Evolutionary conservation across 176 grass and related monocot genomes (phyloP).

Genomic region (Triticum timopheevii): DNA sequence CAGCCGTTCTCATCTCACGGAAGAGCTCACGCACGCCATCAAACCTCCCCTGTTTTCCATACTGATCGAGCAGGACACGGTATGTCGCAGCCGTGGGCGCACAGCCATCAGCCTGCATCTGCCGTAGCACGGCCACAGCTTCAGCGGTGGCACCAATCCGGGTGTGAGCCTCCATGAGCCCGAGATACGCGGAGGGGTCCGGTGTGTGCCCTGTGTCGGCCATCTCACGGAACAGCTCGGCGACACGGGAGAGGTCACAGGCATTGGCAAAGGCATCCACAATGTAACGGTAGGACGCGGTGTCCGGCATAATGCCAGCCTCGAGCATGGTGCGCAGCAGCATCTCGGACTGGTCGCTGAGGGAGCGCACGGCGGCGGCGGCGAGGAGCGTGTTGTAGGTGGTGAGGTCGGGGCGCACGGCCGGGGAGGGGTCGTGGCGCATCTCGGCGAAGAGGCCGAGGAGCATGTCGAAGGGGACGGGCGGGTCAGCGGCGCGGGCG

Average conservation of each 20-base stretch:
- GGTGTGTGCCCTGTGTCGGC: constrained; percentile 54
- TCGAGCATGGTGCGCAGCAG: constrained; percentile 86
- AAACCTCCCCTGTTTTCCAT: constrained; percentile 67
- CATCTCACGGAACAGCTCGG: constrained; percentile 76
- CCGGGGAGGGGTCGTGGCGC: constrained; percentile 75
- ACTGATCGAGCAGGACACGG: constrained; percentile 80
- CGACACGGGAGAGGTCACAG: constrained; percentile 46
- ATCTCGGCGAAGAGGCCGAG: constrained; percentile 91
- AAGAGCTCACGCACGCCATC: constrained; percentile 90
- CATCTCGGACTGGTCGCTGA: constrained; percentile 86
- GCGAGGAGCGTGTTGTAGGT: constrained; percentile 95
- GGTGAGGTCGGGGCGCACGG: constrained; percentile 75
- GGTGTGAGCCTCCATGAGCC: constrained; percentile 81
- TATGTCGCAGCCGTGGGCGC: constrained; percentile 68
- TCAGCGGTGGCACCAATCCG: constrained; percentile 56
- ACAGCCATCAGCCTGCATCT: constrained; percentile 86
- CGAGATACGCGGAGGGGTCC: constrained; percentile 62
- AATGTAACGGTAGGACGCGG: constrained; percentile 59
- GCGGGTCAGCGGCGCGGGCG: constrained; percentile 71
- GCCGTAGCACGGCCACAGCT: constrained; percentile 68
- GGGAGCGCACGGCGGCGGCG: constrained; percentile 53
- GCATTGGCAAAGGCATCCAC: constrained; percentile 67
- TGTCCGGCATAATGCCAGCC: constrained; percentile 66
- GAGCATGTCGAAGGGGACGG: constrained; percentile 68
- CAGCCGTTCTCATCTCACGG: constrained; percentile 80